Evolutionary conservation across 345 rosid genomes (phyloP).

Genomic region (Pelargonium nanum): DNA sequence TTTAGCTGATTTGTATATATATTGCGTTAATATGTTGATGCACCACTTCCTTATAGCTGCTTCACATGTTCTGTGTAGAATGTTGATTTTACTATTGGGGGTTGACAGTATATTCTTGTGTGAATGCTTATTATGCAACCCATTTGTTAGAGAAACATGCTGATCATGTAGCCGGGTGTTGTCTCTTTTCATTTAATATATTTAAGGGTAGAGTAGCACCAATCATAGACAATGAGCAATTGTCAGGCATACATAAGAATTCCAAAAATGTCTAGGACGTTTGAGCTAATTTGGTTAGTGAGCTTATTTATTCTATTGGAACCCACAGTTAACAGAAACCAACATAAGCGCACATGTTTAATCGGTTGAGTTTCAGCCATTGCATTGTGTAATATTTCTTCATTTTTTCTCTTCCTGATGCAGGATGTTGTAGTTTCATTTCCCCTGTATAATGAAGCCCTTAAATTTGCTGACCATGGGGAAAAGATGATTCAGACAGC

Average conservation of each 20-base stretch:
- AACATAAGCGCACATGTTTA: not conserved
- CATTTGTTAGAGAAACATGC: not conserved
- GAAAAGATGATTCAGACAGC: slow-evolving; percentile 78
- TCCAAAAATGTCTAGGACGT: not conserved
- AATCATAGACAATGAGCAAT: not conserved
- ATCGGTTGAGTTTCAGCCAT: not conserved
- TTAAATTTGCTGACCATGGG: slow-evolving; percentile 53
- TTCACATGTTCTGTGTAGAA: too few relatives aligned
- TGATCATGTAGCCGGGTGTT: not conserved
- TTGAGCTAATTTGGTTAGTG: not conserved
- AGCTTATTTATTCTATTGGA: not conserved
- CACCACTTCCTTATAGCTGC: too few relatives aligned
- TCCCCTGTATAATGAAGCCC: slow-evolving; percentile 49
- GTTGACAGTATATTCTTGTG: too few relatives aligned
- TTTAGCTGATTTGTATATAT: not conserved
- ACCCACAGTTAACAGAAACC: not conserved
- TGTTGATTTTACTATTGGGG: too few relatives aligned
- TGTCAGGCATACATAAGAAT: not conserved
- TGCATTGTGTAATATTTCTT: not conserved
- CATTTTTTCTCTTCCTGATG: slow-evolving; percentile 1
- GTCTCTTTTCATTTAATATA: not conserved
- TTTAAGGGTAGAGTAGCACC: not conserved
- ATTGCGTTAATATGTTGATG: not conserved
- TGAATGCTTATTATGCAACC: not conserved
- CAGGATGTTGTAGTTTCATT: slow-evolving; percentile 55